These are phyloP conservation scores for Nakataea oryzae DNA, from an alignment of 2,329 filamentous ascomycete species.

Conservation along the genomic window DNA sequence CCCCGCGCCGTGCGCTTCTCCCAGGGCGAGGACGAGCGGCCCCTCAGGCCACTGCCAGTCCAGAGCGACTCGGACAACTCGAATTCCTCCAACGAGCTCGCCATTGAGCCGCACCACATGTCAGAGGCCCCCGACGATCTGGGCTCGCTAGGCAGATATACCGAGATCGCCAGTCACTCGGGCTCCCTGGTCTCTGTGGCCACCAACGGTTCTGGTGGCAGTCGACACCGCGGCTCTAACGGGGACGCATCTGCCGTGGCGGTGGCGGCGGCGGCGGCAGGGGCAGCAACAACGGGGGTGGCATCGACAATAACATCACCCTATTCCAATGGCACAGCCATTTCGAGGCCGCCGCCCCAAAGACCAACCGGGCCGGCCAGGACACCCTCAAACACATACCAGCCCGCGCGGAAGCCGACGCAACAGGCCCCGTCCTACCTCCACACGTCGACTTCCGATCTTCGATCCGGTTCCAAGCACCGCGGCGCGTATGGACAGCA, in stretches of 20 bases:
- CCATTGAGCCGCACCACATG: slow-evolving; percentile 31
- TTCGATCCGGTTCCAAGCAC: slow-evolving; percentile 42
- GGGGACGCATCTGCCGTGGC: slow-evolving; percentile 12
- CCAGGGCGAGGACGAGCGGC: slow-evolving; percentile 33
- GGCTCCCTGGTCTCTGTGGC: slow-evolving; percentile 32
- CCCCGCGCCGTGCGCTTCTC: slow-evolving; percentile 48
- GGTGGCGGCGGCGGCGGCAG: neutral
- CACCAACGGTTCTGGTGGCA: slow-evolving; percentile 28
- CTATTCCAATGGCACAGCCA: slow-evolving; percentile 18
- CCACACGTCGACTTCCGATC: slow-evolving; percentile 23
- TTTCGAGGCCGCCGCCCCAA: slow-evolving; percentile 38
- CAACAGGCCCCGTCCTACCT: slow-evolving; percentile 30
- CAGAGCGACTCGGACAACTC: slow-evolving; percentile 38
- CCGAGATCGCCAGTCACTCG: slow-evolving; percentile 26
- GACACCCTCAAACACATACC: slow-evolving; percentile 73
- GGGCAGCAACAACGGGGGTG: slow-evolving; percentile 7
- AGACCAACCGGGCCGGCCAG: slow-evolving; percentile 59
- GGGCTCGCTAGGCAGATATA: slow-evolving; percentile 31
- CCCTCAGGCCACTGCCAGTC: slow-evolving; percentile 19
- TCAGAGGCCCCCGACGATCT: slow-evolving; percentile 39
- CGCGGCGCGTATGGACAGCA: slow-evolving; percentile 45
- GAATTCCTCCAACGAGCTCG: slow-evolving; percentile 32
- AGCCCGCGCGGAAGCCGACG: slow-evolving; percentile 45
- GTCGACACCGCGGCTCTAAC: slow-evolving; percentile 22
- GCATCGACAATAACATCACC: slow-evolving; percentile 14